Evolutionary conservation across 441 rosid genomes (phyloP).

Genomic region (Syzygium syzygioides): DNA sequence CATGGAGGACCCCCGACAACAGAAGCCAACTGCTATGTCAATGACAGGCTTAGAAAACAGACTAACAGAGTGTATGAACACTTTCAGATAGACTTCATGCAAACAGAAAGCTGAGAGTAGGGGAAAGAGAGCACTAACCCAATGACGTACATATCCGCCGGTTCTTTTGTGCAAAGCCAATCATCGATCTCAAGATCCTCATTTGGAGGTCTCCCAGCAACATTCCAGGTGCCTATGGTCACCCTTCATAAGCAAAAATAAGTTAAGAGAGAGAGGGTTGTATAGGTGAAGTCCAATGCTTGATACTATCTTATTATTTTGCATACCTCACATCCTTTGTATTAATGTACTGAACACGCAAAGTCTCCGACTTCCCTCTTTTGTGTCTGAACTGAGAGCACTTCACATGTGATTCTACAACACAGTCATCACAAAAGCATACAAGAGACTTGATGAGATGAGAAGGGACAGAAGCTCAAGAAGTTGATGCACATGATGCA

Average conservation of each 20-base stretch:
- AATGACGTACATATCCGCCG: conserved; percentile 85
- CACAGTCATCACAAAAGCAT: conserved; percentile 2
- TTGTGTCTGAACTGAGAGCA: conserved; percentile 55
- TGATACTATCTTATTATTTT: not conserved
- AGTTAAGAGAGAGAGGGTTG: not conserved
- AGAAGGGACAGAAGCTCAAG: not conserved
- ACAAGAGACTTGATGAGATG: conserved; percentile 1
- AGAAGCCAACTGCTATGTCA: not conserved
- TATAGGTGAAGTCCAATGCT: not conserved
- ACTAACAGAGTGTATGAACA: not conserved
- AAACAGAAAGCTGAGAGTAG: not conserved
- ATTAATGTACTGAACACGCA: conserved; percentile 85
- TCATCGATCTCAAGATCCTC: conserved; percentile 77
- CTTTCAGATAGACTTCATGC: not conserved
- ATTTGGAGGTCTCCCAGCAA: conserved; percentile 78
- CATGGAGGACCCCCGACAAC: not conserved
- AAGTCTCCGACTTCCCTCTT: conserved; percentile 93
- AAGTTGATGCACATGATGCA: not conserved
- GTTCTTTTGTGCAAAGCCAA: conserved; percentile 77
- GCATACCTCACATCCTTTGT: conserved; percentile 86
- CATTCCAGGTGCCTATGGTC: conserved; percentile 91
- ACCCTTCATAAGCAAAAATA: conserved; percentile 38
- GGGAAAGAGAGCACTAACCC: conserved; percentile 42
- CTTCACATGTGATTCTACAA: conserved; percentile 39
- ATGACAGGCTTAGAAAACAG: not conserved